Evolutionary conservation across 1,284 basidiomycete species (phyloP), one percentile per base, ranked within the genome.

Genomic region (Neotropicomus parvogracilis): DNA sequence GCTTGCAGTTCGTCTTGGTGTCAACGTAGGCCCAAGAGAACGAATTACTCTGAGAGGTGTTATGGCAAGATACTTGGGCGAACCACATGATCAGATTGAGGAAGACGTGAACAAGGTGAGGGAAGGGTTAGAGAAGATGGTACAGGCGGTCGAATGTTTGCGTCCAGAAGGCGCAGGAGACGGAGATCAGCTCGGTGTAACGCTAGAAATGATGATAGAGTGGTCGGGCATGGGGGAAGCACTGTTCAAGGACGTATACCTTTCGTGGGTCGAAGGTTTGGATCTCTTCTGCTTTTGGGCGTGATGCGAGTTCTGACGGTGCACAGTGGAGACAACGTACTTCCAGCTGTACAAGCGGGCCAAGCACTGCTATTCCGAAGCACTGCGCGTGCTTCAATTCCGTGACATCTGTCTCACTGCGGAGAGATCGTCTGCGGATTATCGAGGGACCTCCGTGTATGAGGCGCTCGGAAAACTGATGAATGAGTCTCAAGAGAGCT

Each of bases 261-360:
- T 91, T 28, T 82, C 82, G 4, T 87, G 83, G 83, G 81, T 89
- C 9, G 80, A 88, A 62, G 81, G 88, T 88, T n/a, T 52, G 49
- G 79, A 35, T 31, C 38, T n/a, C 8, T 50, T 26, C 11, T n/a
- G 44, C 38, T 19, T 50, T 31, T 48, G 1, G 39, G 17, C 19
- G 53, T 2, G 17, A 28, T 17, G 27, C 14, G 42, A 50, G 43
- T 49, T 17, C 43, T 46, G 37, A 40, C n/a, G 12, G n/a, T 40
- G 31, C 16, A 28, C 57, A 89, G 88, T 91, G 39, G 85, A 91
- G 66, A 81, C 88, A 5, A 80, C 78, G 2, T 73, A 81, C 60
- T 91, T 91, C 74, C 83, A 90, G 63, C 69, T 92, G 13, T 87
- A 86, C 72, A 83, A 85, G 59, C 83, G 91, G 53, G 79, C 84